Evolutionary conservation across 2,329 filamentous ascomycete genomes (phyloP), one percentile per base, ranked within the genome.

Genomic region (Cladosporium austrohemisphaericum): DNA sequence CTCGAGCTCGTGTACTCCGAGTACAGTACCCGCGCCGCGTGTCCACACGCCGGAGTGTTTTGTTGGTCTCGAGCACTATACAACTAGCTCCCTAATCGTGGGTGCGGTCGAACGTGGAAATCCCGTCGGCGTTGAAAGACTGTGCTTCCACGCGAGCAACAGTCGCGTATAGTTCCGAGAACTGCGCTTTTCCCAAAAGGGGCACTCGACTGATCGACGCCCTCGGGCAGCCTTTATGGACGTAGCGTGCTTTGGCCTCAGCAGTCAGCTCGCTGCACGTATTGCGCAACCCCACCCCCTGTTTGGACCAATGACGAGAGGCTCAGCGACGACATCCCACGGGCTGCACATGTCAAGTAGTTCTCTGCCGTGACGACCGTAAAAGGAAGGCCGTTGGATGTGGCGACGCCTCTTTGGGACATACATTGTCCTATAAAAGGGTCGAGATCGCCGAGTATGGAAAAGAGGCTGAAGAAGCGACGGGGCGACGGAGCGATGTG

Each of bases 61-160:
- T 11, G 11, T 6, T 11, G 25, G 6, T 26, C n/a, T n/a, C n/a
- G n/a, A n/a, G n/a, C n/a, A n/a, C n/a, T n/a, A n/a, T n/a, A n/a
- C n/a, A n/a, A n/a, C n/a, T n/a, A n/a, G n/a, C n/a, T 6, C 25
- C 25, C 25, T 11, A 26, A 11, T 26, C 25, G 25, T 26, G 6
- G 6, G 25, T 35, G 14, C 16, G 5, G 13, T 10, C 10, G 13
- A 35, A 35, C 32, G 32, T 35, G 29, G 29, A 16, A 14, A 40
- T 40, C 37, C 37, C 28, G 13, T 23, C 37, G 13, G 23, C 37
- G 37, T 40, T n/a, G 28, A 14, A 18, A 9, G 25, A 25, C 36
- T 20, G 35, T 47, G 44, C 44, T 29, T 38, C 44, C 44, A 47
- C 44, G 44, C 44, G 44, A 47, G 44, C 35, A 35, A 35, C 32